These are phyloP conservation scores for Candida wancherniae DNA, from an alignment of 805 yeast genomes.

Conservation along the genomic window DNA sequence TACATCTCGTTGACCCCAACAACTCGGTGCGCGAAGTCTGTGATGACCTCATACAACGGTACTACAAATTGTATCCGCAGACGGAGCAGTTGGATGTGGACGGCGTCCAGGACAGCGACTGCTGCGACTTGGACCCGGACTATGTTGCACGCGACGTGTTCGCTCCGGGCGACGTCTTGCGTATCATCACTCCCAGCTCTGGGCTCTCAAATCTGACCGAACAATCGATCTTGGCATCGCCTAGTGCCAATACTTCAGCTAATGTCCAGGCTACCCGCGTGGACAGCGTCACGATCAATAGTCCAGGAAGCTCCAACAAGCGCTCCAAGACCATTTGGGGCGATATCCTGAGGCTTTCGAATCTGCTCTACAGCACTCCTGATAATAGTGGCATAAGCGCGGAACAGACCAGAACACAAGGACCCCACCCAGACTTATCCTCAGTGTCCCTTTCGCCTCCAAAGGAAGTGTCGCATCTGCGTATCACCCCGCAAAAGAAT, in stretches of 20 bases:
- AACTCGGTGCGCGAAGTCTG: constrained; percentile 47
- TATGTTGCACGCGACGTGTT: constrained; percentile 63
- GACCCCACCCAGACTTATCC: background rate
- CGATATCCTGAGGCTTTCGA: too few relatives aligned
- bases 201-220: too few relatives aligned
- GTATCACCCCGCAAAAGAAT: constrained; percentile 29
- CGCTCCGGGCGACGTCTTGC: constrained; percentile 28
- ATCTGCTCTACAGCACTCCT: too few relatives aligned
- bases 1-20: constrained; percentile 54
- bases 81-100: constrained; percentile 50
- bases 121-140: constrained; percentile 79
- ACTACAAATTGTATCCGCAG: constrained; percentile 60
- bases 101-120: constrained; percentile 61
- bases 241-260: too few relatives aligned
- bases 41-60: constrained; percentile 51
- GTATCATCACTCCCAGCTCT: too few relatives aligned
- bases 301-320: too few relatives aligned
- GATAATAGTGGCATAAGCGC: background rate
- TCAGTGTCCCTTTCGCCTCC: constrained; percentile 37
- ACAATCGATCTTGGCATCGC: too few relatives aligned
- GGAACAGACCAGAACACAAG: background rate
- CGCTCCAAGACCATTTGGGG: too few relatives aligned
- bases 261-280: too few relatives aligned
- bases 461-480: constrained; percentile 7
- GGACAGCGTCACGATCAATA: too few relatives aligned